Conservation (phyloP, 2,329 filamentous ascomycete species). For the Phaeosphaeriaceae sp. region DNA sequence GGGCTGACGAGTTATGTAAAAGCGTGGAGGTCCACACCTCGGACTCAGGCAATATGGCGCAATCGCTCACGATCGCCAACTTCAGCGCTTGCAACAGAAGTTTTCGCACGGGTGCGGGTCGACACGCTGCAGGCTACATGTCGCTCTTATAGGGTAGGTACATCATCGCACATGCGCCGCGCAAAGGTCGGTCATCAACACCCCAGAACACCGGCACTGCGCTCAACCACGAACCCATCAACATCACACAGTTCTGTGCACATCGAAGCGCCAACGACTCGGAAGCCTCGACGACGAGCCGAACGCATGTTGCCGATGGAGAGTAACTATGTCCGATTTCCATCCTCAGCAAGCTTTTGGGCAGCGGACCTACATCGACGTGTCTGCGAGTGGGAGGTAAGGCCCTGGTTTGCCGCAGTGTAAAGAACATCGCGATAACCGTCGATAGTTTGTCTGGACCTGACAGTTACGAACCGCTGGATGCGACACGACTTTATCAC, state of each 20-base stretch:
- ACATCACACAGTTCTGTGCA: constrained; percentile 14
- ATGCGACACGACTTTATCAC: constrained; percentile 35
- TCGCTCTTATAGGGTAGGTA: constrained; percentile 39
- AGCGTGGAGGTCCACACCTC: constrained; percentile 26
- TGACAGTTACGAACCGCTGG: constrained; percentile 41
- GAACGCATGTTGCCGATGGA: constrained; percentile 42
- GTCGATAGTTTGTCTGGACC: constrained; percentile 46
- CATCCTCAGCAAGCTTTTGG: constrained; percentile 42
- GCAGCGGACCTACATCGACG: constrained; percentile 46
- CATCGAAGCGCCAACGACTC: constrained; percentile 16
- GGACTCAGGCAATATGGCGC: constrained; percentile 26
- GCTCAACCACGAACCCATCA: constrained; percentile 24
- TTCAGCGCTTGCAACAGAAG: constrained; percentile 14
- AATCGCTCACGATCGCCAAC: constrained; percentile 26
- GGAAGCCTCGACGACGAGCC: constrained; percentile 14
- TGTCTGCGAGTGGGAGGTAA: constrained; percentile 43
- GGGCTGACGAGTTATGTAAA: constrained; percentile 24
- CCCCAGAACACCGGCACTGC: constrained; percentile 21
- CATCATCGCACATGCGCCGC: constrained; percentile 30
- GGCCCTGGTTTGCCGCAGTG: neutral
- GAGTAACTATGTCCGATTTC: constrained; percentile 43
- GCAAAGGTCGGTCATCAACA: constrained; percentile 25
- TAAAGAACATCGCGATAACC: neutral
- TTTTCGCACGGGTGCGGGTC: constrained; percentile 28
- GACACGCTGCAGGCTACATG: constrained; percentile 21